These are phyloP conservation scores for Pichia cephalocereana DNA, from an alignment of 805 yeast species.

Conservation along the genomic window DNA sequence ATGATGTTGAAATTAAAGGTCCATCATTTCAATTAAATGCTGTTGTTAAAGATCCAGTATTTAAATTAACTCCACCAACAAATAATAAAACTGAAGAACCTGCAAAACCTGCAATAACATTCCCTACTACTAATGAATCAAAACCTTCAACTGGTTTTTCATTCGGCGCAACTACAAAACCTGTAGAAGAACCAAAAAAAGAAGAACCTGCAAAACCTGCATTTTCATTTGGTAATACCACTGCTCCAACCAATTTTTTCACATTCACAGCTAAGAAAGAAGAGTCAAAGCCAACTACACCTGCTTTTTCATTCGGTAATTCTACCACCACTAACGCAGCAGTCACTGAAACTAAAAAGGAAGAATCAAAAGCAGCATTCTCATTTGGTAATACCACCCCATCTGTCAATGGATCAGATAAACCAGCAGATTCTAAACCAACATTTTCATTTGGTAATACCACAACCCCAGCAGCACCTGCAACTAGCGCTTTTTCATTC, in stretches of 20 bases:
- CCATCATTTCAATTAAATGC: conserved; percentile 48
- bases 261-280: not conserved
- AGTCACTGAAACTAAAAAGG: not conserved
- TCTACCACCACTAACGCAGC: too few relatives aligned
- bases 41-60: conserved; percentile 25
- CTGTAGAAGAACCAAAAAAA: too few relatives aligned
- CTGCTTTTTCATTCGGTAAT: too few relatives aligned
- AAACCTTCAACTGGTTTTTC: conserved; percentile 1
- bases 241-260: not conserved
- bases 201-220: too few relatives aligned
- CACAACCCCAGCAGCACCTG: too few relatives aligned
- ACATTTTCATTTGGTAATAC: too few relatives aligned
- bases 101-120: conserved; percentile 11
- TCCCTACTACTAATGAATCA: conserved; percentile 6
- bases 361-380: not conserved
- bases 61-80: conserved; percentile 21
- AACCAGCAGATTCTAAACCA: too few relatives aligned
- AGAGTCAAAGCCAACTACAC: not conserved
- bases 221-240: not conserved
- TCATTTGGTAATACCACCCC: too few relatives aligned
- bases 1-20: conserved; percentile 62
- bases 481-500: not conserved
- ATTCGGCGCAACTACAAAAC: conserved; percentile 1
- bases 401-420: too few relatives aligned
- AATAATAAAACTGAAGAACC: conserved; percentile 10